These are phyloP conservation scores for Aspergillus ibericus DNA, from an alignment of 2,329 filamentous ascomycete genomes.

Conservation along the genomic window DNA sequence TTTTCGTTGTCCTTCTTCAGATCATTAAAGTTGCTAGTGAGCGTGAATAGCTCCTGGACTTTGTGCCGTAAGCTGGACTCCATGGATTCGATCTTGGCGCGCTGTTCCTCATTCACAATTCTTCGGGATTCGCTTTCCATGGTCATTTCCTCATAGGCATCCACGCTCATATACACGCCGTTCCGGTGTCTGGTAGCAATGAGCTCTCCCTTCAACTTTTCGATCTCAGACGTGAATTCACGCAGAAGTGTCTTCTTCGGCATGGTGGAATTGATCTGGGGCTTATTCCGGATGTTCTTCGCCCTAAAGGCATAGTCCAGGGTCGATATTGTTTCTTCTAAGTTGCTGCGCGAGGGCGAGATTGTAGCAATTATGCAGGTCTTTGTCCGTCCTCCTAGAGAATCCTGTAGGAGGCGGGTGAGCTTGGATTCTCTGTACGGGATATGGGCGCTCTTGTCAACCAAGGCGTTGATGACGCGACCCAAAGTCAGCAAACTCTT, in stretches of 20 bases:
- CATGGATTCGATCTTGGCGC: slow-evolving; percentile 87
- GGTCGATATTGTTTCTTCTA: slow-evolving; percentile 97
- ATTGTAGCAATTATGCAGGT: slow-evolving; percentile 98
- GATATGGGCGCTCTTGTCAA: slow-evolving; percentile 86
- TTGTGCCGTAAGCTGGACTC: slow-evolving; percentile 90
- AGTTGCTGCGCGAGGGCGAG: slow-evolving; percentile 88
- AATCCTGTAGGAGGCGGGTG: slow-evolving; percentile 92
- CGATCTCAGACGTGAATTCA: slow-evolving; percentile 89
- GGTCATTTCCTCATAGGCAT: slow-evolving; percentile 86
- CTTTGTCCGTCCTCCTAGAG: slow-evolving; percentile 90
- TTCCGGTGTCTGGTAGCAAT: slow-evolving; percentile 91
- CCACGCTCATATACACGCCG: slow-evolving; percentile 88
- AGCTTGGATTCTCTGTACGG: slow-evolving; percentile 94
- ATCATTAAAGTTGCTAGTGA: slow-evolving; percentile 83
- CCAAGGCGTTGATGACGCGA: slow-evolving; percentile 94
- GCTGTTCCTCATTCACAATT: slow-evolving; percentile 89
- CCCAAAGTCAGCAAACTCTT: slow-evolving; percentile 94
- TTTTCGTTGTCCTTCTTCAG: slow-evolving; percentile 88
- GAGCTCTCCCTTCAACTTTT: slow-evolving; percentile 89
- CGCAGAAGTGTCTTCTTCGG: slow-evolving; percentile 89
- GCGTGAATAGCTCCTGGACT: slow-evolving; percentile 82
- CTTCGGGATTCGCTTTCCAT: slow-evolving; percentile 88
- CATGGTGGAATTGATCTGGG: slow-evolving; percentile 87
- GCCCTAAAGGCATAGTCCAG: slow-evolving; percentile 96
- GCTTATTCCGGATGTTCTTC: slow-evolving; percentile 98